Base-by-base conservation (phyloP, 192 early-diverging fungal genomes). In the Coemansia aciculifera region DNA sequence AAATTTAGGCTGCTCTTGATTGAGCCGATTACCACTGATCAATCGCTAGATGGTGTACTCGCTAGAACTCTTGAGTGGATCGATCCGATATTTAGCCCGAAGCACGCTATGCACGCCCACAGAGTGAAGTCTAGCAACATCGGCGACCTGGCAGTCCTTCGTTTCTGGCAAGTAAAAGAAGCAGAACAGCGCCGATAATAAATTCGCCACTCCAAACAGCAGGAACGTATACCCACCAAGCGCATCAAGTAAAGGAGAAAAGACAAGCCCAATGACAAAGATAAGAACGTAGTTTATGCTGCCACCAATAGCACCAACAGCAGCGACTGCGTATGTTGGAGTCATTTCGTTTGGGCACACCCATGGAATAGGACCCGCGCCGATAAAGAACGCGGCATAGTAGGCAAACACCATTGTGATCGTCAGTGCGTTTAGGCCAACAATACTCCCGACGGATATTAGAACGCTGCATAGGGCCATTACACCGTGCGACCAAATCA, bases 341-440 rank as follows among this genome's bases (percentile, higher is more conserved):
- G 89, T 76, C 39, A 93, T 77, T 62, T 94, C 93, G 36, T 88
- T 89, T 0, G 89, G 78, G 52, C 89, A 77, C 52, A 91, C 70
- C 91, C 92, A 94, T 11, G 94, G 90, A 34, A 93, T 88, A 0
- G 89, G 88, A 36, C 92, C 92, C 5, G 92, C 65, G 24, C 93
- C 94, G 44, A 93, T 66, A 19, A 89, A 85, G 73, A 90, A 94
- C 39, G 67, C 77, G 23, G 85, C 79, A 31, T 87, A 90, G 74
- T 88, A 93, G 13, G 88, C 62, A 74, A 93, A 90, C 7, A 92
- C 88, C 48, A 84, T 81, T 5, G 79, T 73, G 24, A 89, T 82
- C 7, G 89, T 77, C 61, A 89, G 69, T 8, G 73, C 54, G 54
- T 72, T 73, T n/a, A 82, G 46, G 29, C 69, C 63, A 38, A 67